Evolutionary conservation across 768 basidiomycete genomes (phyloP), one percentile per base, ranked within the genome.

Genomic region (Atractiella rhizophila): DNA sequence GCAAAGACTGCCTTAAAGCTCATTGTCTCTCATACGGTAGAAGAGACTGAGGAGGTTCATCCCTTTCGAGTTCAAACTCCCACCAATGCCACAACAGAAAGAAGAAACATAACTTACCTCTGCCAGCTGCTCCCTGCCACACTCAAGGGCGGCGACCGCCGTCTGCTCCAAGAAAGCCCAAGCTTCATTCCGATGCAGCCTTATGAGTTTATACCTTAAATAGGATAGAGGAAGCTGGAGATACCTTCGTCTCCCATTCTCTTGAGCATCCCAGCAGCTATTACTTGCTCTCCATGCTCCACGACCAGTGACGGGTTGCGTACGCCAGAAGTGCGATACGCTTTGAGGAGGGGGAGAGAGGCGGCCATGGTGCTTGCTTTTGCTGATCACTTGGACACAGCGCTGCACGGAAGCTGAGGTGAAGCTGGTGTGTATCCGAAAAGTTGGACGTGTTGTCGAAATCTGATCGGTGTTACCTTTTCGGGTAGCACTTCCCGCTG

Each of bases 91-190:
- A n/a, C n/a, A n/a, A n/a, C n/a, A n/a, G n/a, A n/a, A 20, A 30
- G 4, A 16, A 27, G 25, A 12, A 10, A 63, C 68, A 46, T 4
- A n/a, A 46, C 51, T 16, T 58, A 83, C 81, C 57, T 80, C 70
- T 21, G 81, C 76, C 25, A 80, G 60, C 37, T 77, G 72, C 20
- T 71, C 44, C 39, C 72, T 63, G 21, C 75, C 78, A 11, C 74
- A 61, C 49, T 86, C 80, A 37, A 82, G 61, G 4, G 82, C 67
- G 3, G 83, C 78, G 36, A 80, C 57, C 2, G 71, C 66, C 2
- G 83, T 63, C 51, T 83, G 79, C 52, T 88, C 85, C 7, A 80
- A 58, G 46, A 78, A 73, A 10, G 67, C 66, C 79, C 78, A 83
- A 24, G 66, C 82, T 82, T 45, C 33, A 5, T 31, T 20, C 5